These are phyloP conservation scores for Drechslerella coelobrocha DNA, from an alignment of 2,329 filamentous ascomycete genomes.

Conservation along the genomic window DNA sequence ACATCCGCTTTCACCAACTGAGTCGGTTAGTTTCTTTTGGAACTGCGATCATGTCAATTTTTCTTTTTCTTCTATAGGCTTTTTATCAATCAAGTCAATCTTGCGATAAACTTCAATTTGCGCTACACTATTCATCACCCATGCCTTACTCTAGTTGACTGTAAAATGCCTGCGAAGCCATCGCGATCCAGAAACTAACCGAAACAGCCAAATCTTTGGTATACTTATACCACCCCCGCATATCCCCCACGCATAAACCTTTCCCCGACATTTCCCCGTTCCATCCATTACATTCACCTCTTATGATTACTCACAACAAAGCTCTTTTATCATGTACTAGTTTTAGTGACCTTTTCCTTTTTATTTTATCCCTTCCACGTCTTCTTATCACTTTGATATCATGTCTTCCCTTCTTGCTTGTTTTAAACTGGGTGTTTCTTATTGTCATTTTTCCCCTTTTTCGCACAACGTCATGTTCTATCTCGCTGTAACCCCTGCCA, in stretches of 20 bases:
- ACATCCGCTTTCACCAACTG: slow-evolving; percentile 5
- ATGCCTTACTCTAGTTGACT: slow-evolving; percentile 2
- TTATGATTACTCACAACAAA: slow-evolving; percentile 28
- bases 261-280: slow-evolving; percentile 1
- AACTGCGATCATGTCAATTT: slow-evolving; percentile 44
- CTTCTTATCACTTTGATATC: slow-evolving; percentile 24
- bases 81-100: slow-evolving; percentile 42
- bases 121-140: neutral
- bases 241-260: slow-evolving; percentile 1
- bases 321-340: slow-evolving; percentile 45
- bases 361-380: neutral
- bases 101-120: slow-evolving; percentile 15
- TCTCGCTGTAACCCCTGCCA: slow-evolving; percentile 1
- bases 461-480: neutral
- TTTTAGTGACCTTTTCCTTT: slow-evolving; percentile 30
- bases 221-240: slow-evolving; percentile 1
- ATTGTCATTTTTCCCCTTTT: slow-evolving; percentile 6
- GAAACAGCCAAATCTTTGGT: slow-evolving; percentile 8
- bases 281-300: slow-evolving; percentile 24
- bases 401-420: slow-evolving; percentile 23
- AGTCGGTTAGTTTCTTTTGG: slow-evolving; percentile 38
- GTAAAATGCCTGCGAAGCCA: slow-evolving; percentile 33
- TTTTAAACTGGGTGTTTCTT: slow-evolving; percentile 48
- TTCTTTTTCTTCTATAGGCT: slow-evolving; percentile 45
- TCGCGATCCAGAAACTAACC: slow-evolving; percentile 29